Percentiles rank a stretch among this genome's conserved stretches.
Conservation (phyloP, 768 basidiomycete genomes). For the Strobilomyces dryophilus region DNA sequence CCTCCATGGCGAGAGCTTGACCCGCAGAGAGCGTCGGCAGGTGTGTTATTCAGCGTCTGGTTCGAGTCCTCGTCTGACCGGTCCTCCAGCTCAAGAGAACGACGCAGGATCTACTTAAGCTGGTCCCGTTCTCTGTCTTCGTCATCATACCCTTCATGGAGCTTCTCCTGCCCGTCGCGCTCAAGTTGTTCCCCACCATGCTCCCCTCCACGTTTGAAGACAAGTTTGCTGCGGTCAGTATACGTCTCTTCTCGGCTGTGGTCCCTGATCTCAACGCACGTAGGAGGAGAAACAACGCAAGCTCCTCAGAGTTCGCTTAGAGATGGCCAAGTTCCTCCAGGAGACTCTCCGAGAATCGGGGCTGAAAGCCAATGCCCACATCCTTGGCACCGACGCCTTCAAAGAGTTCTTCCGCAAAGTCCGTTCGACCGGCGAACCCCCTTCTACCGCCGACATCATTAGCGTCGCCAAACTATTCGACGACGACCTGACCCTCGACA, state of each 20-base stretch:
- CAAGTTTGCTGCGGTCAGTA: conserved; percentile 83
- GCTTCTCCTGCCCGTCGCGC: conserved; percentile 87
- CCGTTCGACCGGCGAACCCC: conserved; percentile 92
- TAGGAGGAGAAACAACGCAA: conserved; percentile 98
- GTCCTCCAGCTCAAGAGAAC: conserved; percentile 76
- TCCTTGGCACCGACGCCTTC: conserved; percentile 92
- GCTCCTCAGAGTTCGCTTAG: conserved; percentile 86
- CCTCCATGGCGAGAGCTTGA: conserved; percentile 85
- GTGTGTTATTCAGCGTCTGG: conserved; percentile 35
- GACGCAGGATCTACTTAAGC: conserved; percentile 86
- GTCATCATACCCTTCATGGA: conserved; percentile 99
- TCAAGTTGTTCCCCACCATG: conserved; percentile 99
- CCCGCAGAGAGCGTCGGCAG: conserved; percentile 91
- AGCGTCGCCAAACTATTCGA: conserved; percentile 96
- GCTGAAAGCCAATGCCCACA: conserved; percentile 87
- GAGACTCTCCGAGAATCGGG: conserved; percentile 95
- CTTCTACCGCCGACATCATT: conserved; percentile 84
- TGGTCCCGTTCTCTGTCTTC: conserved; percentile 95
- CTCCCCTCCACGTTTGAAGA: conserved; percentile 98
- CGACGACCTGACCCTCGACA: conserved; percentile 96
- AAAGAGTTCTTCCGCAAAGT: conserved; percentile 99
- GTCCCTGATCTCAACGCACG: neutral
- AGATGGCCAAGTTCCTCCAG: conserved; percentile 99
- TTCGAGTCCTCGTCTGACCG: conserved; percentile 2
- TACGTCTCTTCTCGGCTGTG: neutral